Conservation (phyloP, 108 stramenopile genomes). For the Hondaea fermentalgiana region DNA sequence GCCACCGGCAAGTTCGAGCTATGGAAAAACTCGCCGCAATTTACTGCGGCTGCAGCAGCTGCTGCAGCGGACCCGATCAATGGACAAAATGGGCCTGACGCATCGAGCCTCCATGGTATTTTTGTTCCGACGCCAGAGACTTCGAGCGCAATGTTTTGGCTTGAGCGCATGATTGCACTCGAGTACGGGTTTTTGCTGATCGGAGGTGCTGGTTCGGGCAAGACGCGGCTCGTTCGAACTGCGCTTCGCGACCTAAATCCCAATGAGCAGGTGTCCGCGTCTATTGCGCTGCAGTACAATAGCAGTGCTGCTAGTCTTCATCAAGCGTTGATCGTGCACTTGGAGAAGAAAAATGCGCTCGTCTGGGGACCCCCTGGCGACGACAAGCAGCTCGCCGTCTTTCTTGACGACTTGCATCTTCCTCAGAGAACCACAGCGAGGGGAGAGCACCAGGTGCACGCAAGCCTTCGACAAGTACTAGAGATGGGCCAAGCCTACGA, state of each 20-base stretch:
- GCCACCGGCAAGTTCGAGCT: slow-evolving; percentile 53
- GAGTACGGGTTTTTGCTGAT: slow-evolving; percentile 53
- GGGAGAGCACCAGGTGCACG: slow-evolving; percentile 60
- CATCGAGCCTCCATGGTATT: background rate
- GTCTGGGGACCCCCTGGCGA: slow-evolving; percentile 56
- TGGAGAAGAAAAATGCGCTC: slow-evolving; percentile 58
- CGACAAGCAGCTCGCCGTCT: slow-evolving; percentile 46
- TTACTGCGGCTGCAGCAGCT: slow-evolving; percentile 35
- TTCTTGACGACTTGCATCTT: slow-evolving; percentile 63
- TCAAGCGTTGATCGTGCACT: slow-evolving; percentile 37
- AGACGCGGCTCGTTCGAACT: slow-evolving; percentile 56
- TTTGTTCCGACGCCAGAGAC: slow-evolving; percentile 66
- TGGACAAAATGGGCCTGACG: too few species aligned
- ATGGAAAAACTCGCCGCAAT: slow-evolving; percentile 53
- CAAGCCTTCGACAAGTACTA: slow-evolving; percentile 62
- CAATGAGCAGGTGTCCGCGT: slow-evolving; percentile 20
- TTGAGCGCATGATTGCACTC: slow-evolving; percentile 45
- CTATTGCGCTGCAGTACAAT: slow-evolving; percentile 63
- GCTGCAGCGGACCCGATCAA: background rate
- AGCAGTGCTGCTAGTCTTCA: slow-evolving; percentile 54
- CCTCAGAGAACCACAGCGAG: slow-evolving; percentile 53
- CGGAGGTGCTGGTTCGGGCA: slow-evolving; percentile 55
- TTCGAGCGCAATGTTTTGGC: slow-evolving; percentile 56
- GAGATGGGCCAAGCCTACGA: slow-evolving; percentile 62
- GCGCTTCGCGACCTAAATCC: slow-evolving; percentile 49